Conservation (phyloP, 257 asterid species). For the Striga asiatica region DNA sequence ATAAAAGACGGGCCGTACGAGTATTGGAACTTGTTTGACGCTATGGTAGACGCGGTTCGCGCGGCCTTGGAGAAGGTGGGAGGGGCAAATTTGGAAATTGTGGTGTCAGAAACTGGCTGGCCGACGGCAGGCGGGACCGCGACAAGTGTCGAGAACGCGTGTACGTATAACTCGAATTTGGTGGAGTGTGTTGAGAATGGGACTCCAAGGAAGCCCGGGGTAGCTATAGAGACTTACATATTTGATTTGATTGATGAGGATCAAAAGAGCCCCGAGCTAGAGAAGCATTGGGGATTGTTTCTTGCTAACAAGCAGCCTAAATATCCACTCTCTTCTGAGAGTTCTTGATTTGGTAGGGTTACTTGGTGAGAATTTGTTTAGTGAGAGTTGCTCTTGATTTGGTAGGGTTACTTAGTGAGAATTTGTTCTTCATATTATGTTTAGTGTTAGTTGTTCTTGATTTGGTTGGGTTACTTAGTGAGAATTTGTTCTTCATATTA, state of each 20-base stretch:
- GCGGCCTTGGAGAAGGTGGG: constrained; percentile 36
- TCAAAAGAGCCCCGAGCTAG: constrained; percentile 22
- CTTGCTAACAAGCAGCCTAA: constrained; percentile 20
- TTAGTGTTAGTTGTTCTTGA: too few relatives aligned
- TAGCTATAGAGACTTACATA: constrained; percentile 19
- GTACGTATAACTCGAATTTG: constrained; percentile 22
- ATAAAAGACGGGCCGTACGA: constrained; percentile 9
- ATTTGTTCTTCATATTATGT: too few relatives aligned
- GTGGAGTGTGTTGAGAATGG: constrained; percentile 14
- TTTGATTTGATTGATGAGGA: constrained; percentile 31
- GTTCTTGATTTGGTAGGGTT: too few relatives aligned
- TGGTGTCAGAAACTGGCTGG: constrained; percentile 37
- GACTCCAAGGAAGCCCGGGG: constrained; percentile 22
- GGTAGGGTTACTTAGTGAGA: too few relatives aligned
- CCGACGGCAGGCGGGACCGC: constrained; percentile 38
- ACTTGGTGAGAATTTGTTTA: too few relatives aligned
- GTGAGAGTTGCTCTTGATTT: too few relatives aligned
- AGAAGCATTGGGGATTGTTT: constrained; percentile 33
- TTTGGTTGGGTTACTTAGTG: too few relatives aligned
- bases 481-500: too few relatives aligned
- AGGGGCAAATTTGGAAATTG: constrained; percentile 14
- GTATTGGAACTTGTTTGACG: constrained; percentile 28
- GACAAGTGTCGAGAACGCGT: constrained; percentile 22
- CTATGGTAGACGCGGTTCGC: constrained; percentile 26
- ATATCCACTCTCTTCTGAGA: constrained; percentile 17